Evolutionary conservation across 768 basidiomycete genomes (phyloP).

Genomic region (Trametes cinnabarina): DNA sequence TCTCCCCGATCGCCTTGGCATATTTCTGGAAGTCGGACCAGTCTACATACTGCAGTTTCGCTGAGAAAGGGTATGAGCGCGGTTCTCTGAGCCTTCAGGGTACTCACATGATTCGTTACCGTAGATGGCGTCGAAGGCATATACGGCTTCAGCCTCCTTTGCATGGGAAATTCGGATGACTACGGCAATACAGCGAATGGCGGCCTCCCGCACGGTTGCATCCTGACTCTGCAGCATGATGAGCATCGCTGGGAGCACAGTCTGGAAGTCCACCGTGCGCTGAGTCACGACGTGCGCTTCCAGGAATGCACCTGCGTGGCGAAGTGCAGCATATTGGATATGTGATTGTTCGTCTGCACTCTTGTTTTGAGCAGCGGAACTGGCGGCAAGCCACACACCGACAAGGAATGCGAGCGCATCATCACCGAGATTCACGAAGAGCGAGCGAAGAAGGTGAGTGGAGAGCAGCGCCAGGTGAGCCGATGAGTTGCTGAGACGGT

Average conservation of each 20-base stretch:
- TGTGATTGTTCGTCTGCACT: slow-evolving; percentile 20
- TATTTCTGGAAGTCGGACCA: slow-evolving; percentile 63
- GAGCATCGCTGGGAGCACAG: slow-evolving; percentile 67
- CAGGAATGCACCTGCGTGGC: slow-evolving; percentile 79
- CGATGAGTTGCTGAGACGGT: slow-evolving; percentile 62
- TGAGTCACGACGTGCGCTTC: slow-evolving; percentile 60
- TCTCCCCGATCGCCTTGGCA: slow-evolving; percentile 46
- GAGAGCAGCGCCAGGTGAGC: slow-evolving; percentile 49
- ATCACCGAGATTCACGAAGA: slow-evolving; percentile 69
- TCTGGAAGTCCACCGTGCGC: slow-evolving; percentile 73
- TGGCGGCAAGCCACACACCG: slow-evolving; percentile 52
- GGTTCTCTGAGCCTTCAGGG: not conserved
- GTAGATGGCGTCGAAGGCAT: slow-evolving; percentile 73
- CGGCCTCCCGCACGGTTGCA: slow-evolving; percentile 44
- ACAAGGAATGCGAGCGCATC: slow-evolving; percentile 80
- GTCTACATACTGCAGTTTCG: slow-evolving; percentile 64
- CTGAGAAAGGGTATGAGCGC: slow-evolving; percentile 22
- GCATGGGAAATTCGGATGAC: slow-evolving; percentile 39
- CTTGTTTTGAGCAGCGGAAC: not conserved
- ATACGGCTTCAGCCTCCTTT: slow-evolving; percentile 50
- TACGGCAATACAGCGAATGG: slow-evolving; percentile 54
- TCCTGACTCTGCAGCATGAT: slow-evolving; percentile 53
- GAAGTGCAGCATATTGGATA: slow-evolving; percentile 56
- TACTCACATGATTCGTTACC: slow-evolving; percentile 56
- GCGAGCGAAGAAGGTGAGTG: slow-evolving; percentile 51